A percentile compares a stretch with the other conserved stretches of the same genome.
Evolutionary conservation across 2,329 filamentous ascomycete genomes (phyloP).

Genomic region (Huntiella omanensis): DNA sequence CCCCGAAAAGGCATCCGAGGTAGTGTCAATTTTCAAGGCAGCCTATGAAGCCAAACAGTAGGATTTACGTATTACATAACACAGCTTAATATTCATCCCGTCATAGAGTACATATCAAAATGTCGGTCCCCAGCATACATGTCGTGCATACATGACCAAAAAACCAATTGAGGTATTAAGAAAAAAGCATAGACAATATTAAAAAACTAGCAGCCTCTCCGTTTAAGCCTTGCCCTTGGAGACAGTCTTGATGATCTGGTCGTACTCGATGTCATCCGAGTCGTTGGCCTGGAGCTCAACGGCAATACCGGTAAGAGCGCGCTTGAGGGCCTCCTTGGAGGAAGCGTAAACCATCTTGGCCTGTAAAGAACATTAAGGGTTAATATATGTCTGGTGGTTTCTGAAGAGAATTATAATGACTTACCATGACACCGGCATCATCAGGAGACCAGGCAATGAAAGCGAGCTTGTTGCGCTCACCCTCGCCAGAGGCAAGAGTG

Average conservation of each 20-base stretch:
- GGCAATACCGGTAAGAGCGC: conserved; percentile 55
- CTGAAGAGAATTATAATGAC: conserved; percentile 16
- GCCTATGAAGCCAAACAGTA: conserved; percentile 42
- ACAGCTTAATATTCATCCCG: background rate
- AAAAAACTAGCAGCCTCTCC: background rate
- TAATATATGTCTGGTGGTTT: background rate
- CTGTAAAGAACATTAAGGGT: conserved; percentile 23
- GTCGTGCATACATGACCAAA: conserved; percentile 1
- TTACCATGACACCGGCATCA: conserved; percentile 60
- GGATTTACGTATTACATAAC: background rate
- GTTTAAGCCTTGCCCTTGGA: conserved; percentile 41
- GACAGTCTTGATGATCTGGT: conserved; percentile 47
- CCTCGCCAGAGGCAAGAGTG: conserved; percentile 51
- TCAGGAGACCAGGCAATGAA: conserved; percentile 69
- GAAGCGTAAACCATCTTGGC: conserved; percentile 82
- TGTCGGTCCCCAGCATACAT: background rate
- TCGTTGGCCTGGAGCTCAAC: conserved; percentile 73
- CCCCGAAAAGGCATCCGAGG: conserved; percentile 40
- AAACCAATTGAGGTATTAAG: conserved; percentile 2
- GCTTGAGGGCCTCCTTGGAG: conserved; percentile 74
- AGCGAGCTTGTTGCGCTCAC: conserved; percentile 57
- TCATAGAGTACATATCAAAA: background rate
- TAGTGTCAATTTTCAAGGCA: conserved; percentile 48
- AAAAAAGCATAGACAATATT: conserved; percentile 6
- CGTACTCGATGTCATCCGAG: conserved; percentile 61